Evolutionary conservation across 106 monocot species (phyloP).

Genomic region (Allium sativum): DNA sequence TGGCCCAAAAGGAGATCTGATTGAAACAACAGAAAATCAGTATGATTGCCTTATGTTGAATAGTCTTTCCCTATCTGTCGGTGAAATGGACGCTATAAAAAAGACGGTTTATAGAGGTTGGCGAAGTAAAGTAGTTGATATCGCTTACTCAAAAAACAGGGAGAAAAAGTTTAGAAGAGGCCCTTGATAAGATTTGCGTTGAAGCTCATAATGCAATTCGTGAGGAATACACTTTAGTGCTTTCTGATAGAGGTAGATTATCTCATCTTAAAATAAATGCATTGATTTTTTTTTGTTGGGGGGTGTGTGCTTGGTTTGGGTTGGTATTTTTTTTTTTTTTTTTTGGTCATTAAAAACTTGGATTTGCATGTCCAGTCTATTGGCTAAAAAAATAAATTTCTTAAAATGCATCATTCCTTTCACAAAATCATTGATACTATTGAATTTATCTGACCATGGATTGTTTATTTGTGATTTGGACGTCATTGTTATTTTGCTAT

Average conservation of each 20-base stretch:
- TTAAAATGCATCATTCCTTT: too few relatives aligned
- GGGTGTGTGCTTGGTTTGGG: too few relatives aligned
- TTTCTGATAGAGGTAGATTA: conserved; percentile 98
- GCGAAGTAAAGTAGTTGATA: conserved; percentile 88
- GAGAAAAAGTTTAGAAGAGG: conserved; percentile 68
- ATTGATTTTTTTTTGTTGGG: too few relatives aligned
- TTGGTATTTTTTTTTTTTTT: too few relatives aligned
- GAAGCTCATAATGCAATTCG: conserved; percentile 77
- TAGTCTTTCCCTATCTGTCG: conserved; percentile 70
- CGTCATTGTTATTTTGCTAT: too few relatives aligned
- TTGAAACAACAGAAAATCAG: conserved; percentile 91
- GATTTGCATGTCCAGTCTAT: too few relatives aligned
- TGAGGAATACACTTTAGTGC: conserved; percentile 74
- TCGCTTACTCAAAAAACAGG: conserved; percentile 79
- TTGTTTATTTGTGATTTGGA: too few relatives aligned
- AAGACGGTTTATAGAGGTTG: conserved; percentile 84
- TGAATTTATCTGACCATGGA: too few relatives aligned
- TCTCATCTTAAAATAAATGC: too few relatives aligned
- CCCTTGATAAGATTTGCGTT: conserved; percentile 72
- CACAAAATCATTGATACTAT: too few relatives aligned
- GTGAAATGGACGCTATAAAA: conserved; percentile 94
- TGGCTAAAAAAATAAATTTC: too few relatives aligned
- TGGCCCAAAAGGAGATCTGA: conserved; percentile 94
- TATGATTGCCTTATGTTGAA: conserved; percentile 67
- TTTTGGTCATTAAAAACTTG: too few relatives aligned